phyloP scores from a whole-genome alignment of 148 eudicot species.

The Selenicereus undatus region DNA sequence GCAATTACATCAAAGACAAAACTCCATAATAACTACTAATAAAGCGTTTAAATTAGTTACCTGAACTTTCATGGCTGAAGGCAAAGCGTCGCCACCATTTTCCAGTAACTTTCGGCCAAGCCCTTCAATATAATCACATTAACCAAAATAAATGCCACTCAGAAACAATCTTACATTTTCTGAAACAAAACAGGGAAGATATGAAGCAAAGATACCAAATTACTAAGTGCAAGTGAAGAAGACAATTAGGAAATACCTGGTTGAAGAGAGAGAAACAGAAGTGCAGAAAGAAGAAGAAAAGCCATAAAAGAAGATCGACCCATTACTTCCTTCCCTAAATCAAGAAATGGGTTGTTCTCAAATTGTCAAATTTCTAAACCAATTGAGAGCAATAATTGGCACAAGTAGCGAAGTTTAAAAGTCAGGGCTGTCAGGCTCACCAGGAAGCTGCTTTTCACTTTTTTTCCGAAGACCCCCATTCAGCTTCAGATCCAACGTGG shows the following conservation, averaged over 20 bases:
- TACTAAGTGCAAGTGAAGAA: too few species aligned
- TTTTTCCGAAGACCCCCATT: background rate
- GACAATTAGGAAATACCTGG: background rate
- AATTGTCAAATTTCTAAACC: background rate
- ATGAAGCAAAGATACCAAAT: background rate
- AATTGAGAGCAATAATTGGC: background rate
- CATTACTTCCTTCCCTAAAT: background rate
- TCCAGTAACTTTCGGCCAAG: background rate
- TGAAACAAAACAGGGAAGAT: background rate
- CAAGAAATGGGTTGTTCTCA: background rate
- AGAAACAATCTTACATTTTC: background rate
- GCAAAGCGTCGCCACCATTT: background rate
- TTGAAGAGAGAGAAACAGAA: background rate
- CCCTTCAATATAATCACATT: background rate
- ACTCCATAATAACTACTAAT: too few species aligned
- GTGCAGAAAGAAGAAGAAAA: background rate
- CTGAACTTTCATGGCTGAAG: background rate
- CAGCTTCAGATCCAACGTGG: background rate
- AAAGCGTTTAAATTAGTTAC: background rate
- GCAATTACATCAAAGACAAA: too few species aligned
- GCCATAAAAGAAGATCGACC: background rate
- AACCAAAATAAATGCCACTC: background rate
- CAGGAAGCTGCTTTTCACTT: background rate
- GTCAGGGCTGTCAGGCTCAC: background rate
- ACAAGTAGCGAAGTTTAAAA: background rate